phyloP scores from a whole-genome alignment of 129 eudicot genomes.

The Saussurea involucrata region DNA sequence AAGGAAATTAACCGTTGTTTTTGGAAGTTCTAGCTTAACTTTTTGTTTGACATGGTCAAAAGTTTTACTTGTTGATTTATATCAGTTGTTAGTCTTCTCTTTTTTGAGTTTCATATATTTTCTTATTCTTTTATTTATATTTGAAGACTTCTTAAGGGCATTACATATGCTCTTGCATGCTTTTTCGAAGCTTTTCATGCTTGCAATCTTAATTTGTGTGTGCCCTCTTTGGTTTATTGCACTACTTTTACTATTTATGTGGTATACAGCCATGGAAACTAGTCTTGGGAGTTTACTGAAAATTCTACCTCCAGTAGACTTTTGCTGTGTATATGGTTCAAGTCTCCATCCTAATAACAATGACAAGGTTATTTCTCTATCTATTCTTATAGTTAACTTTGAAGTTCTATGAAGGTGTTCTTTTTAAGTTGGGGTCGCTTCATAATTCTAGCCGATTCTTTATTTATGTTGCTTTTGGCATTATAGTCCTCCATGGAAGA shows the following conservation, averaged over 20 bases:
- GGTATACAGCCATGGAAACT: constrained; percentile 28
- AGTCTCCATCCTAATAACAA: constrained; percentile 72
- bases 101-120: neutral
- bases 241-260: neutral
- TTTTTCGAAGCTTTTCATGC: neutral
- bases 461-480: neutral
- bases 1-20: neutral
- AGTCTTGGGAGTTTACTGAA: constrained; percentile 51
- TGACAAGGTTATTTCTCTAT: constrained; percentile 55
- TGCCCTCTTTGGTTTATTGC: neutral
- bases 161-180: neutral
- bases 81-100: neutral
- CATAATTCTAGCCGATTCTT: constrained; percentile 1
- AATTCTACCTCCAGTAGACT: constrained; percentile 79
- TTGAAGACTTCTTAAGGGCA: neutral
- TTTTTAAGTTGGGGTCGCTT: neutral
- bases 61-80: neutral
- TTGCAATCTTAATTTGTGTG: neutral
- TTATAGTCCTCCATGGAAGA: constrained; percentile 84
- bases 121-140: neutral
- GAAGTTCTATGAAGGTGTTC: neutral
- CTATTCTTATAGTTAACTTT: neutral
- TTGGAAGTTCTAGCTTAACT: neutral
- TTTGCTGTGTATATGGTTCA: constrained; percentile 81
- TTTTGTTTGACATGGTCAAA: neutral